A percentile compares a stretch with the other conserved stretches of the same genome.
Conservation (phyloP, 768 basidiomycete species). For the Pisolithus sp. region DNA sequence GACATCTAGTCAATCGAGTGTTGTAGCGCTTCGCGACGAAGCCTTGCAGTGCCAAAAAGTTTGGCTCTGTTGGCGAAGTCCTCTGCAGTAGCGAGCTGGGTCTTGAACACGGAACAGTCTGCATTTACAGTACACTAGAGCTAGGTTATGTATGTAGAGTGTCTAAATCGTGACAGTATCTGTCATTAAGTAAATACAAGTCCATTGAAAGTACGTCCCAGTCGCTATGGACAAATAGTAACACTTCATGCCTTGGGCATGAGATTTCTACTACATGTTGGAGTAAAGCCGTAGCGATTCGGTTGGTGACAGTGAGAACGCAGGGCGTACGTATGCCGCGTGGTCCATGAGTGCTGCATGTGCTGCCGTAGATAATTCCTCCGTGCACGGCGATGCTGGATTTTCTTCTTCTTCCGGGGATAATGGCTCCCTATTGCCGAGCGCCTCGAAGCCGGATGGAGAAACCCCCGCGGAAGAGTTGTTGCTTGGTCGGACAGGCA, state of each 20-base stretch:
- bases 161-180: too few relatives aligned
- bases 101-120: too few relatives aligned
- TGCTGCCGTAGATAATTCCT: constrained; percentile 22
- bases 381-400: constrained; percentile 10
- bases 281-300: constrained; percentile 7
- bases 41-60: constrained; percentile 8
- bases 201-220: too few relatives aligned
- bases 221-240: too few relatives aligned
- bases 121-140: too few relatives aligned
- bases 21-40: not conserved
- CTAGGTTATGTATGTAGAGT: too few relatives aligned
- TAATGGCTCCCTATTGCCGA: not conserved
- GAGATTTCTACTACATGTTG: constrained; percentile 1
- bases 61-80: constrained; percentile 23
- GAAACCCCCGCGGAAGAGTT: not conserved
- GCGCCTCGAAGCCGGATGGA: not conserved
- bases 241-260: not conserved
- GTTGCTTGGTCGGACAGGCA: constrained; percentile 22
- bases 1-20: constrained; percentile 28
- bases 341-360: constrained; percentile 26
- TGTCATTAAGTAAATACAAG: too few relatives aligned
- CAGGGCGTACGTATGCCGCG: constrained; percentile 17
- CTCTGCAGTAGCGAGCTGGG: not conserved
- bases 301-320: constrained; percentile 10
- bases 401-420: constrained; percentile 12